A percentile compares a stretch with the other conserved stretches of the same genome.
phyloP scores from a whole-genome alignment of 106 monocot genomes.

The Triglochin maritima region DNA sequence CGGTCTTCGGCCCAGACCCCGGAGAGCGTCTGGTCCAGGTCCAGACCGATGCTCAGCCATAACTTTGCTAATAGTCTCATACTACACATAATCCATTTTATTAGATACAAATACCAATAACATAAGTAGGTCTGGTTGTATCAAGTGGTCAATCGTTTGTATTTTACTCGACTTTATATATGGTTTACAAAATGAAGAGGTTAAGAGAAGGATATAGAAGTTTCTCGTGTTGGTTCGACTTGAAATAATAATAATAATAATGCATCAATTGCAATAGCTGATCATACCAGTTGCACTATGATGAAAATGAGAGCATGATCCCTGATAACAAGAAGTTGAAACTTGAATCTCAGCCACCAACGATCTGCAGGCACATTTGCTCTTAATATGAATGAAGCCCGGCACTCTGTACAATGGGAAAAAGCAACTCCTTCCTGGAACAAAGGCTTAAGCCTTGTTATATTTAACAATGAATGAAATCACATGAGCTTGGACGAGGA shows the following conservation, averaged over 20 bases:
- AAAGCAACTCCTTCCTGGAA: conserved; percentile 96
- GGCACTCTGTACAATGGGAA: conserved; percentile 96
- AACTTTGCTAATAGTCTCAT: background rate
- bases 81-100: no score
- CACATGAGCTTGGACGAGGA: background rate
- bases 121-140: no score
- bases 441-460: background rate
- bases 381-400: conserved; percentile 74
- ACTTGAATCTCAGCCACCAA: conserved; percentile 91
- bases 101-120: no score
- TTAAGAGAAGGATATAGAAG: no score
- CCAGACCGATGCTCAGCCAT: no score
- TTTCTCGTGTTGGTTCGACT: no score
- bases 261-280: background rate
- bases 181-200: no score
- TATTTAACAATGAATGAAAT: background rate
- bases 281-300: conserved; percentile 71
- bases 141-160: no score
- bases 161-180: no score
- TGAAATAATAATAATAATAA: no score
- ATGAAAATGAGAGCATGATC: conserved; percentile 85
- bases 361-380: conserved; percentile 97
- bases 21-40: no score
- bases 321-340: conserved; percentile 84
- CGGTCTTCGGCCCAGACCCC: no score